These are phyloP conservation scores for Metrosideros polymorpha DNA, from an alignment of 441 rosid species.

Conservation along the genomic window DNA sequence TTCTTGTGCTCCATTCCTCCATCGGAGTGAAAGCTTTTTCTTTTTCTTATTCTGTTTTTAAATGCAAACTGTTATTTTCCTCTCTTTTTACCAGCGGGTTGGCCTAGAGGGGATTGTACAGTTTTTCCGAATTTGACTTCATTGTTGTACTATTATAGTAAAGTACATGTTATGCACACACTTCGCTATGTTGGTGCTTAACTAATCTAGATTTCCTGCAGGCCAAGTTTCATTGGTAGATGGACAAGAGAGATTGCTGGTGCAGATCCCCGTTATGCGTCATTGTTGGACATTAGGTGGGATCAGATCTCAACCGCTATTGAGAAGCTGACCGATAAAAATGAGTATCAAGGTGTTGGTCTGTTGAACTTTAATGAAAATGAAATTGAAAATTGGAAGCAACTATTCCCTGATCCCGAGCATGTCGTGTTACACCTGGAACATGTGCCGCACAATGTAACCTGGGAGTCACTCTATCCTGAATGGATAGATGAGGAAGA, in stretches of 20 bases:
- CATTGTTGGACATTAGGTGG: conserved; percentile 48
- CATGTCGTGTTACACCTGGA: conserved; percentile 49
- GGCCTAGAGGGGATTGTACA: not conserved
- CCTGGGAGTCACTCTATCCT: conserved; percentile 79
- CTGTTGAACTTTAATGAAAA: conserved; percentile 53
- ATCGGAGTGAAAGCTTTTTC: not conserved
- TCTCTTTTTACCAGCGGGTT: not conserved
- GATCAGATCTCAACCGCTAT: conserved; percentile 41
- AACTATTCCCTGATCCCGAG: conserved; percentile 43
- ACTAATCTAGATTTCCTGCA: conserved; percentile 7
- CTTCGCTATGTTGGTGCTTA: not conserved
- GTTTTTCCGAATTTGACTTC: not conserved
- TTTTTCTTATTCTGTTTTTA: not conserved
- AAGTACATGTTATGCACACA: not conserved
- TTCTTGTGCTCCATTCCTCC: not conserved
- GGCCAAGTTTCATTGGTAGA: conserved; percentile 35
- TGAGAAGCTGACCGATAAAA: conserved; percentile 34
- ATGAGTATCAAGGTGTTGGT: conserved; percentile 57
- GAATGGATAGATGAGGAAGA: conserved; percentile 96
- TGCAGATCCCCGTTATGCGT: conserved; percentile 44
- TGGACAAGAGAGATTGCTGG: conserved; percentile 33
- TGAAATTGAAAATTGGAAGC: conserved; percentile 54
- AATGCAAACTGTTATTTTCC: not conserved
- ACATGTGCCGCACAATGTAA: conserved; percentile 22
- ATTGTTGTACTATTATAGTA: not conserved